Conservation (phyloP, 805 yeast genomes). For the Lipomyces orientalis region DNA sequence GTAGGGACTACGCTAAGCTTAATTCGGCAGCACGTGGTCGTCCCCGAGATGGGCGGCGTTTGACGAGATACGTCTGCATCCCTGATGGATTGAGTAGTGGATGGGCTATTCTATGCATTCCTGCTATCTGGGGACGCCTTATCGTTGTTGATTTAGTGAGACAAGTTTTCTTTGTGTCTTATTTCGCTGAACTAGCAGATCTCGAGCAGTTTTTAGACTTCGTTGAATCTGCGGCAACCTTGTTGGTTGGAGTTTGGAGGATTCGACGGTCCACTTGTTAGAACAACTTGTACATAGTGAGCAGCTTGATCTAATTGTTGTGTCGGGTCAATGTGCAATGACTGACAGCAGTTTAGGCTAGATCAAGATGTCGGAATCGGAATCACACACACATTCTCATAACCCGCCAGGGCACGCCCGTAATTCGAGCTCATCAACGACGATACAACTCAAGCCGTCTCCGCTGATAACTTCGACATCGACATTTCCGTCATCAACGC, state of each 20-base stretch:
- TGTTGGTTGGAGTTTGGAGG: background rate
- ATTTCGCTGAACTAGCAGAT: background rate
- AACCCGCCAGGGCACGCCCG: background rate
- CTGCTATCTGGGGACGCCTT: background rate
- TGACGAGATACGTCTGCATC: background rate
- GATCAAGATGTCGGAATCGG: constrained; percentile 15
- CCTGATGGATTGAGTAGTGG: background rate
- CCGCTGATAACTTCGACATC: constrained; percentile 14
- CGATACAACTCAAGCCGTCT: constrained; percentile 18
- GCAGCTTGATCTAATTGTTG: background rate
- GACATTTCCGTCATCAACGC: constrained; percentile 8
- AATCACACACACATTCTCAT: constrained; percentile 12
- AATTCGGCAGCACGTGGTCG: background rate
- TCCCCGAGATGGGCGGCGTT: background rate
- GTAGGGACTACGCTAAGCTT: background rate
- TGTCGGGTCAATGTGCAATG: background rate
- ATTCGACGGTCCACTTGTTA: background rate
- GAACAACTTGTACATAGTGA: background rate
- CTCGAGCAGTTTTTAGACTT: background rate
- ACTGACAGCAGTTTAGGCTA: background rate
- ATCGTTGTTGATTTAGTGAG: background rate
- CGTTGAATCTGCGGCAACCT: background rate
- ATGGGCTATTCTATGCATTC: background rate
- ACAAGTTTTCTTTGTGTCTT: background rate
- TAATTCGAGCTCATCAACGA: constrained; percentile 8